Evolutionary conservation across 1,284 basidiomycete species (phyloP).

Genomic region (Ceratobasidium sp.): DNA sequence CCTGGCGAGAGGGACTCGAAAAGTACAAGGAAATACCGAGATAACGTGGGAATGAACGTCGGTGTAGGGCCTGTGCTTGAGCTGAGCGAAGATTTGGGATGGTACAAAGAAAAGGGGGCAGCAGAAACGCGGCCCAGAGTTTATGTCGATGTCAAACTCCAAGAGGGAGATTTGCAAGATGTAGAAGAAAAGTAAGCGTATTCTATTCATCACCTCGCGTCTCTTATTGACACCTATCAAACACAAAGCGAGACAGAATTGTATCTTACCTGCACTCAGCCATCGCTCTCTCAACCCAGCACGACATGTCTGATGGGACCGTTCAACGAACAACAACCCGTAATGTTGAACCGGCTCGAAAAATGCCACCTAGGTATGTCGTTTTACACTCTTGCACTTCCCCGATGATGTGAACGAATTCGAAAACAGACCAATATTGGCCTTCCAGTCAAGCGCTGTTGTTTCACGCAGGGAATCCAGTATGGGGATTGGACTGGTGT

Average conservation of each 20-base stretch:
- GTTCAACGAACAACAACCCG: conserved; percentile 58
- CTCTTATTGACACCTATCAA: neutral
- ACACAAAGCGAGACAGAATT: conserved; percentile 58
- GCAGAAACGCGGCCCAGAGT: conserved; percentile 63
- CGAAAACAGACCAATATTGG: conserved; percentile 45
- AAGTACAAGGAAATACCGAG: conserved; percentile 11
- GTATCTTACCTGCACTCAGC: conserved; percentile 64
- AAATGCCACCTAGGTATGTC: conserved; percentile 63
- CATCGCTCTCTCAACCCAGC: conserved; percentile 56
- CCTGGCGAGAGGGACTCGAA: neutral
- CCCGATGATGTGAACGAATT: too few relatives aligned
- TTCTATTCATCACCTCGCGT: conserved; percentile 2
- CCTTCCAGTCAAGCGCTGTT: conserved; percentile 59
- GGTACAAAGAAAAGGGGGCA: conserved; percentile 79
- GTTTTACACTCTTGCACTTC: neutral
- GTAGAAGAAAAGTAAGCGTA: conserved; percentile 59
- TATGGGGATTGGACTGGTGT: conserved; percentile 91
- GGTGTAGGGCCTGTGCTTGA: conserved; percentile 77
- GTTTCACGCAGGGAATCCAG: conserved; percentile 83
- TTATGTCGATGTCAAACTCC: conserved; percentile 55
- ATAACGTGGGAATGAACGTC: conserved; percentile 48
- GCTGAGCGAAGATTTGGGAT: conserved; percentile 73
- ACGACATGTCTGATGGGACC: conserved; percentile 70
- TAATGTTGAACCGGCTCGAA: conserved; percentile 64
- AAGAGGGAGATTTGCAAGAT: conserved; percentile 55